Evolutionary conservation across 2,329 filamentous ascomycete genomes (phyloP), one percentile per base, ranked within the genome.

Genomic region (Fusarium cicatricum): DNA sequence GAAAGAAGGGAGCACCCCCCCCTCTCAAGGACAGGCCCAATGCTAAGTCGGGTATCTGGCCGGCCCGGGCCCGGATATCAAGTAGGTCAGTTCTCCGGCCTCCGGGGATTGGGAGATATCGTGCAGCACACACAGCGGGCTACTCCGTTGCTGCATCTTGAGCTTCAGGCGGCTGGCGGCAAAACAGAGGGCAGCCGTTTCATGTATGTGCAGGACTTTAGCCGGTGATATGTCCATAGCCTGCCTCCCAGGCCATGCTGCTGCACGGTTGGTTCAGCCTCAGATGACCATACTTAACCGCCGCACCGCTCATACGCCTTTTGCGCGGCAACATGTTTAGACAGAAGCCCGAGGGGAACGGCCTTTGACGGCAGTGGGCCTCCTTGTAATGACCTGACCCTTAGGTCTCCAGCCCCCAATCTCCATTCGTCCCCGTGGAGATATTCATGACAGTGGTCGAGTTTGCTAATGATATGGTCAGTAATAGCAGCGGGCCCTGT

Each of bases 21-120:
- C 29, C 14, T 32, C 14, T 32, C 11, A 32, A 32, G 29, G 15
- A 15, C 9, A 34, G n/a, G 33, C 15, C n/a, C n/a, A 36, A 36
- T 3, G 10, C 32, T 34, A 14, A 34, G 10, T 44, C 43, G 19
- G 32, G 45, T 49, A 52, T 33, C 50, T 59, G 46, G 47, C 62
- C 63, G 60, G 63, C 40, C 60, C 63, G 51, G 63, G 26, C 36
- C 52, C 50, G 49, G 47, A 38, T 39, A 26, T 26, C 23, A 23
- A 23, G 7, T 7, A 7, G 7, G 7, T 7, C 21, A 4, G 21
- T 7, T 23, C 21, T 7, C 21, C 21, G 21, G 21, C 21, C 21
- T 23, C 7, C 21, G 21, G 21, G 21, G 21, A 23, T 23, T 4
- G 23, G 9, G 23, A 10, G 23, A 10, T 10, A 26, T 26, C 9